phyloP scores from a whole-genome alignment of 1,284 basidiomycete species.

The Boletus semigastroideus region DNA sequence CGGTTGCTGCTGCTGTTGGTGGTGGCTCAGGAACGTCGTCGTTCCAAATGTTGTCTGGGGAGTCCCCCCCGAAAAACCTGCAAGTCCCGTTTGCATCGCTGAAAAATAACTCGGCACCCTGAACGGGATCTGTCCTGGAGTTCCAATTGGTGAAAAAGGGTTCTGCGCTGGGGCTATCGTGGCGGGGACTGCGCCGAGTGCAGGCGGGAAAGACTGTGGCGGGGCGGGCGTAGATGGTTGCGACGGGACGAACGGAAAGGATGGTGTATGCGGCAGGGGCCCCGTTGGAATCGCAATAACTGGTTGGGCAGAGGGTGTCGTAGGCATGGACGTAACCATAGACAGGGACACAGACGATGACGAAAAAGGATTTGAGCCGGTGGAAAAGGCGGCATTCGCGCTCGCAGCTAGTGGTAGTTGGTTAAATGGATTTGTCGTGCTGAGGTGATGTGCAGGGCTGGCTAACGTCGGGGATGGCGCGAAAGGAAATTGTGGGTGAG shows the following conservation, averaged over 20 bases:
- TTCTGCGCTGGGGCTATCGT: slow-evolving; percentile 2
- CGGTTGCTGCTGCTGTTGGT: slow-evolving; percentile 17
- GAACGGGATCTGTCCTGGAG: slow-evolving; percentile 8
- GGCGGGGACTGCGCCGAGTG: slow-evolving; percentile 6
- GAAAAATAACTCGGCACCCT: slow-evolving; percentile 21
- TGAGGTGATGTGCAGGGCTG: slow-evolving; percentile 15
- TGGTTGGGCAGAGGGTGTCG: slow-evolving; percentile 6
- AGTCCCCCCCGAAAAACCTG: slow-evolving; percentile 1
- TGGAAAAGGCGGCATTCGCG: slow-evolving; percentile 4
- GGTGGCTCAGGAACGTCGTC: slow-evolving; percentile 8
- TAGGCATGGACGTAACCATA: slow-evolving; percentile 12
- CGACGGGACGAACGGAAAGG: slow-evolving; percentile 1
- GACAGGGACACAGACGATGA: background rate
- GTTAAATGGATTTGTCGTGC: slow-evolving; percentile 23
- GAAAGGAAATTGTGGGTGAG: slow-evolving; percentile 9
- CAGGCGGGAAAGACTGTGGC: slow-evolving; percentile 1
- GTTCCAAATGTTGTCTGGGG: slow-evolving; percentile 16
- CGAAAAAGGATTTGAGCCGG: slow-evolving; percentile 20
- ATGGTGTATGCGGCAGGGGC: slow-evolving; percentile 6
- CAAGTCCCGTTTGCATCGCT: slow-evolving; percentile 15
- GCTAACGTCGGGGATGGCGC: slow-evolving; percentile 3
- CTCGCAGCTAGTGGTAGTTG: slow-evolving; percentile 1
- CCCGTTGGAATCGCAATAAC: slow-evolving; percentile 9
- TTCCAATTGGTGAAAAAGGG: slow-evolving; percentile 4
- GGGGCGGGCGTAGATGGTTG: slow-evolving; percentile 1